phyloP scores from a whole-genome alignment of 148 eudicot genomes.

The Cornus florida region DNA sequence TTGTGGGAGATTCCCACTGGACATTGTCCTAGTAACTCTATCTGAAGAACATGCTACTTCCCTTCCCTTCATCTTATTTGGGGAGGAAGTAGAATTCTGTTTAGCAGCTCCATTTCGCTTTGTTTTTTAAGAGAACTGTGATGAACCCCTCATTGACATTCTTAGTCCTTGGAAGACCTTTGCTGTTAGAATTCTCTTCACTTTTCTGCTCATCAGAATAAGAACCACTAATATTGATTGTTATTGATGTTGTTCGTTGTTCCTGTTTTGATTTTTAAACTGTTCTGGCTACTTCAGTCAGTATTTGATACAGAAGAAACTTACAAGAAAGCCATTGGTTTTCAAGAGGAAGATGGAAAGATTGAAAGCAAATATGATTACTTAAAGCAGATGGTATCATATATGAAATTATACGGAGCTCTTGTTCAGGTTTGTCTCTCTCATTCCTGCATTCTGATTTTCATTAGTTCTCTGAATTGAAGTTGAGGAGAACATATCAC shows the following conservation, averaged over 20 bases:
- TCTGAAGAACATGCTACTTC: no score
- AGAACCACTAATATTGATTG: background rate
- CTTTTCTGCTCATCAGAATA: no score
- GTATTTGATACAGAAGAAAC: constrained; percentile 52
- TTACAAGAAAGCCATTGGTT: constrained; percentile 72
- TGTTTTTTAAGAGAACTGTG: no score
- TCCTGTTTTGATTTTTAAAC: background rate
- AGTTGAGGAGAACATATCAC: background rate
- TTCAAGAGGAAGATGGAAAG: constrained; percentile 61
- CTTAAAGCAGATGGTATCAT: constrained; percentile 49
- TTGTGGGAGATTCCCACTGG: no score
- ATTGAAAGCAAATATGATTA: constrained; percentile 56
- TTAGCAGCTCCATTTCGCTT: no score
- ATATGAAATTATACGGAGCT: constrained; percentile 87
- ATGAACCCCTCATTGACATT: no score
- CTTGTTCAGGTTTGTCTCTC: constrained; percentile 71
- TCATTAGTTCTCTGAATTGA: background rate
- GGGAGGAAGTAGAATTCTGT: no score
- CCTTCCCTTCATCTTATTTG: no score
- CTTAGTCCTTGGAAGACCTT: no score
- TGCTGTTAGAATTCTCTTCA: no score
- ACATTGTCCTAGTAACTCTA: no score
- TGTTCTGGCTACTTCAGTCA: constrained; percentile 35
- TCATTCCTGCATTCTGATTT: constrained; percentile 5
- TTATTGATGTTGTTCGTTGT: background rate